Conservation (phyloP, 805 yeast genomes). For the Saturnispora dispora region DNA sequence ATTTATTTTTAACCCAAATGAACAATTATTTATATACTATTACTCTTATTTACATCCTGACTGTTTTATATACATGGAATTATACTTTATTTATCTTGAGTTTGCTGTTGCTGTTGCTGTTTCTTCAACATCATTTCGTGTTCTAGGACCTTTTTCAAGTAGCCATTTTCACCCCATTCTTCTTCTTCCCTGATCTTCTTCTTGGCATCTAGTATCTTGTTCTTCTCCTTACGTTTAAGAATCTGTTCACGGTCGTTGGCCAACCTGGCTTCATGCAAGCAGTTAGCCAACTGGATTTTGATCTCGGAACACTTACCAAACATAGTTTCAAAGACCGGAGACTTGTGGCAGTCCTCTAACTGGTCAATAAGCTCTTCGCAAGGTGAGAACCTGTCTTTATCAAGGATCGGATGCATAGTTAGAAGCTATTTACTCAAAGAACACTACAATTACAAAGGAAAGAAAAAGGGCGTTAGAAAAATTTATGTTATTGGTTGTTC, state of each 20-base stretch:
- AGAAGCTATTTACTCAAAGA: not conserved
- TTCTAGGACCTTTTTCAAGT: slow-evolving; percentile 57
- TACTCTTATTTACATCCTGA: not conserved
- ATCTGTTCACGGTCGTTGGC: slow-evolving; percentile 50
- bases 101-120: not conserved
- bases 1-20: not conserved
- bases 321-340: slow-evolving; percentile 56
- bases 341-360: slow-evolving; percentile 78
- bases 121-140: slow-evolving; percentile 32
- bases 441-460: not conserved
- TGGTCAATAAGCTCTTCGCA: slow-evolving; percentile 82
- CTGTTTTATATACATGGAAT: not conserved
- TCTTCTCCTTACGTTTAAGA: slow-evolving; percentile 45
- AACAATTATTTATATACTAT: not conserved
- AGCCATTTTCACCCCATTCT: slow-evolving; percentile 66
- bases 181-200: slow-evolving; percentile 66
- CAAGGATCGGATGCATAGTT: slow-evolving; percentile 24
- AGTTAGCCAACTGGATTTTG: slow-evolving; percentile 67
- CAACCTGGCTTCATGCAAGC: slow-evolving; percentile 71
- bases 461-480: not conserved
- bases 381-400: slow-evolving; percentile 30
- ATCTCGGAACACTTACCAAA: slow-evolving; percentile 80
- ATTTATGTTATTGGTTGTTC: not conserved
- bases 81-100: not conserved
- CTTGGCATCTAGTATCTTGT: slow-evolving; percentile 43